These are phyloP conservation scores for Aegle marmelos DNA, from an alignment of 345 rosid genomes.

Conservation along the genomic window DNA sequence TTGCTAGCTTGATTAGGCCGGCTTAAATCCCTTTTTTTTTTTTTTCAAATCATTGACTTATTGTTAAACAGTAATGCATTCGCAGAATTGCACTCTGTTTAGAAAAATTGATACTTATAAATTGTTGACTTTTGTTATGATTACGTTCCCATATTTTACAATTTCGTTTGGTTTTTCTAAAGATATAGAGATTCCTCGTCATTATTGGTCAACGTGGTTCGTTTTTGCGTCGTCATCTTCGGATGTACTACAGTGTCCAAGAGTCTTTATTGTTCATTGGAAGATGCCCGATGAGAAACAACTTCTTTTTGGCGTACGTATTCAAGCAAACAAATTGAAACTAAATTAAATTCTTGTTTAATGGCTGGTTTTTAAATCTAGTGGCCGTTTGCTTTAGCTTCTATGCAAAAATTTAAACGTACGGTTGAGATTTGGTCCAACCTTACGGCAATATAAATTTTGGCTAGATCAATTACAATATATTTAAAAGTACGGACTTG, in stretches of 20 bases:
- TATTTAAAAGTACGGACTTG: not conserved
- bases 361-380: not conserved
- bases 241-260: not conserved
- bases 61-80: not conserved
- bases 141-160: not conserved
- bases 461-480: not conserved
- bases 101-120: not conserved
- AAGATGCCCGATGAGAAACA: not conserved
- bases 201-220: slow-evolving; percentile 2
- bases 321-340: not conserved
- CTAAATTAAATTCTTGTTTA: not conserved
- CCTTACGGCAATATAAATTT: not conserved
- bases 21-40: slow-evolving; percentile 11
- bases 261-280: not conserved
- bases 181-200: not conserved
- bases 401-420: not conserved
- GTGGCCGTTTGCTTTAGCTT: not conserved
- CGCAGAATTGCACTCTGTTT: not conserved
- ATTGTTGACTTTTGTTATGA: too few relatives aligned
- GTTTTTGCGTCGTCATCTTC: slow-evolving; percentile 15
- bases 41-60: not conserved
- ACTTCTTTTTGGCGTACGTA: not conserved
- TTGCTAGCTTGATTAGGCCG: slow-evolving; percentile 20
- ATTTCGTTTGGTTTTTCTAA: not conserved
- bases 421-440: slow-evolving; percentile 17